Base-by-base conservation (phyloP, 306 rosid genomes). In the Cucurbita argyrosperma region DNA sequence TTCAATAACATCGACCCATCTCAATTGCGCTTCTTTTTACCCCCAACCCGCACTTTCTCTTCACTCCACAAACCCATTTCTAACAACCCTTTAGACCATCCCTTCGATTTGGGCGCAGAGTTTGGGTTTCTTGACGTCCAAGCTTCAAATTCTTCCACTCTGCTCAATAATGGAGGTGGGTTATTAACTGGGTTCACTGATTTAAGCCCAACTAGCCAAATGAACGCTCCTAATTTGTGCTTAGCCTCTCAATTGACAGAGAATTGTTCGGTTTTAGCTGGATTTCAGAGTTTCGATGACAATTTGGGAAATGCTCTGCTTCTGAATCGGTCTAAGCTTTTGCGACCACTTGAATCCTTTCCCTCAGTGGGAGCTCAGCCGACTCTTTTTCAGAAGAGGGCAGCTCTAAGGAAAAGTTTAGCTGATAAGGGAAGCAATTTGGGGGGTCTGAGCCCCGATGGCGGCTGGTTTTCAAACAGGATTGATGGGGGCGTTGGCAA, bases 311-410 rank as follows among this genome's bases (percentile, higher is more conserved):
- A 51, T 54, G 83, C 83, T 50, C 82, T 87, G 86, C 86, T 86
- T 81, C 74, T 70, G 37, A 85, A 82, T 72, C 78, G 82, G 77
- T 65, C 85, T 10, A 88, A 80, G 56, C 74, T 86, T 51, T 54
- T 94, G 79, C 77, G 88, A 69, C 88, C 95, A 19, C 83, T 85
- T n/a, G 88, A 89, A 47, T 79, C 82, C 0, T 79, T 80, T 76
- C 81, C 88, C 23, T 74, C 83, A 4, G 73, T 57, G 54, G 97
- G 91, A 16, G 71, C 85, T 10, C 96, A 83, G 67, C 96, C 95
- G 0, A 94, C 96, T n/a, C 82, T 94, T 26, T 94, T 90, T 51
- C 90, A 88, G 89, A 94, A 94, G 76, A 81, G 99, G 71, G 85
- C 84, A 2, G 87, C 85, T 6, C 88, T 77, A 46, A 71, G 84